A percentile compares a stretch with the other conserved stretches of the same genome.
phyloP scores from a whole-genome alignment of 345 rosid genomes.

The Citrus australasica region DNA sequence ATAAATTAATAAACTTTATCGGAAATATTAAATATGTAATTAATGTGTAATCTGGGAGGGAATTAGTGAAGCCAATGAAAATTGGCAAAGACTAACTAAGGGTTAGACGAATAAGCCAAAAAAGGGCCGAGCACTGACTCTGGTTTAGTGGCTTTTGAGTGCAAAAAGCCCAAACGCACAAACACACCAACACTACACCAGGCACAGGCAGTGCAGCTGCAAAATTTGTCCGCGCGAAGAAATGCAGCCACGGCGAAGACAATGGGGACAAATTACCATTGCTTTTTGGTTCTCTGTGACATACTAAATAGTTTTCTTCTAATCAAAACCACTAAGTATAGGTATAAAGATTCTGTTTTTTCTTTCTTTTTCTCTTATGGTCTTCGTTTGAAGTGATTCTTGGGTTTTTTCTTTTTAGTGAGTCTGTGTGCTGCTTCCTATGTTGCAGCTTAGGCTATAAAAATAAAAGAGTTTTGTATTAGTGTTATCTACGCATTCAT shows the following conservation, averaged over 20 bases:
- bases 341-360: not conserved
- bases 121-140: not conserved
- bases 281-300: not conserved
- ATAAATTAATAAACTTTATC: no score
- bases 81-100: no score
- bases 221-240: not conserved
- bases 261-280: not conserved
- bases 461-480: not conserved
- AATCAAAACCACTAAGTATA: not conserved
- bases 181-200: not conserved
- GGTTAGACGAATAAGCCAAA: not conserved
- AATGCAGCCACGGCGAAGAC: not conserved
- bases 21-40: not conserved
- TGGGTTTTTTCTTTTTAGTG: not conserved
- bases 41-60: conserved; percentile 1
- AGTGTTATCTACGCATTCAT: not conserved
- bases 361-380: not conserved
- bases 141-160: not conserved
- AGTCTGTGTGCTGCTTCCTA: not conserved
- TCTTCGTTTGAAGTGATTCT: not conserved
- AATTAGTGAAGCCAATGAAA: not conserved
- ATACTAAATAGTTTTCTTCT: conserved; percentile 2
- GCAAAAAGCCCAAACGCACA: not conserved
- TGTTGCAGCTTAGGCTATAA: no score
- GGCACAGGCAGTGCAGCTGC: not conserved